Evolutionary conservation across 306 rosid species (phyloP).

Genomic region (Leucaena leucocephala): DNA sequence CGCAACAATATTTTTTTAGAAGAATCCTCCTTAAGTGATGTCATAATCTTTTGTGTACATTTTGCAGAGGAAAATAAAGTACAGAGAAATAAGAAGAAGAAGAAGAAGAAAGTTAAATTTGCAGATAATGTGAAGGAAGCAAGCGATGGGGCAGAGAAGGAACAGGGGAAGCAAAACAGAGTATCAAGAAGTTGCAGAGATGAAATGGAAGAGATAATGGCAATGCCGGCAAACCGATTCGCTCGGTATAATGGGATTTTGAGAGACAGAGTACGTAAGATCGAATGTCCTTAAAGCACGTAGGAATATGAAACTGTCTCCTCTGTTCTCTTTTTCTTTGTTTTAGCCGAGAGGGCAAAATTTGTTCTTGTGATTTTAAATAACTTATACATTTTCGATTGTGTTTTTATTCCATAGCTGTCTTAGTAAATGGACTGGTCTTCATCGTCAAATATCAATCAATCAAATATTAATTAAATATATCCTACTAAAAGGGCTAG

Average conservation of each 20-base stretch:
- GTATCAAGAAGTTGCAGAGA: constrained; percentile 30
- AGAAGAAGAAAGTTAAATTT: constrained; percentile 64
- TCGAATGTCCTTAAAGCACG: constrained; percentile 14
- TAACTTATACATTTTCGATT: background rate
- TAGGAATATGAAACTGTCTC: background rate
- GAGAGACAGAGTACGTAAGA: constrained; percentile 36
- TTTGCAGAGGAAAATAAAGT: constrained; percentile 44
- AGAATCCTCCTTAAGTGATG: background rate
- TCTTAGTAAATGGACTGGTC: background rate
- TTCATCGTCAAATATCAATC: no score
- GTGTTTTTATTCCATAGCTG: background rate
- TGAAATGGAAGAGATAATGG: constrained; percentile 8
- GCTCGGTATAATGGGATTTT: constrained; percentile 46
- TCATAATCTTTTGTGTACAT: background rate
- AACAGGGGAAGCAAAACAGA: constrained; percentile 37
- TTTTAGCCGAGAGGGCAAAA: background rate
- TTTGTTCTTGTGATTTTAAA: background rate
- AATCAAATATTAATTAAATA: no score
- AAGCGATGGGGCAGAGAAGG: constrained; percentile 10
- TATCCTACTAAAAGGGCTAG: no score
- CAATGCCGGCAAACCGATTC: constrained; percentile 38
- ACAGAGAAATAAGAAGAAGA: constrained; percentile 36
- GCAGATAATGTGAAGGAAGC: constrained; percentile 64
- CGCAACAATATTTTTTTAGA: background rate
- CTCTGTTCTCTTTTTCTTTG: background rate